Evolutionary conservation across 345 rosid genomes (phyloP), one percentile per base, ranked within the genome.

Genomic region (Eutrema heterophyllum): DNA sequence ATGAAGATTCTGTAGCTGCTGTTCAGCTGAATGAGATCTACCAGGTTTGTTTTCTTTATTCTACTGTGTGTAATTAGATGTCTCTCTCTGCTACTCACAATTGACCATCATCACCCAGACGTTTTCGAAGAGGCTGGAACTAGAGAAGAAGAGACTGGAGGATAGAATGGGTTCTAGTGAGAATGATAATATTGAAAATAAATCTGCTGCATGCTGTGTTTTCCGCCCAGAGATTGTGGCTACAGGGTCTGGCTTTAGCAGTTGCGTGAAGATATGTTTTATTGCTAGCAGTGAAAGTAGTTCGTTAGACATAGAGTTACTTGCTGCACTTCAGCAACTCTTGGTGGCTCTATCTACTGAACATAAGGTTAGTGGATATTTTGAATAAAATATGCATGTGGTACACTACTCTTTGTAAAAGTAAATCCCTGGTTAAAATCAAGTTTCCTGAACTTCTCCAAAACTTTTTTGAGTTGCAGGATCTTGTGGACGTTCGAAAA

Each of bases 271-370:
- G 40, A 79, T 81, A 4, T 70, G 83, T 75, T 83, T 79, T 39
- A 76, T 89, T 70, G 66, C 84, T 81, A 91, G 85, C 58, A 76
- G 78, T 74, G 78, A 83, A 61, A 88, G 97, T 77, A 82, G 86
- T 79, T 86, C 79, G 74, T 80, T 89, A 26, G 96, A 94, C 73
- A 80, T 85, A 82, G 86, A 84, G 58, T 74, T 91, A 50, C 90
- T 94, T 82, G 79, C 82, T 50, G 71, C 84, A 40, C 90, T 94
- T 73, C 79, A 84, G 78, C 79, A 85, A 83, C 79, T 89, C 44
- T 82, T 85, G 53, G 66, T 58, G 18, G 58, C 82, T 64, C 65
- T 71, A 68, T 56, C 83, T 72, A 52, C 71, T 68, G 86, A 81
- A 76, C 72, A 75, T 61, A 80, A 21, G 76, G 97, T 89, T 79